Base-by-base conservation (phyloP, 73 alveolate species). In the Paraurostyla sp. region DNA sequence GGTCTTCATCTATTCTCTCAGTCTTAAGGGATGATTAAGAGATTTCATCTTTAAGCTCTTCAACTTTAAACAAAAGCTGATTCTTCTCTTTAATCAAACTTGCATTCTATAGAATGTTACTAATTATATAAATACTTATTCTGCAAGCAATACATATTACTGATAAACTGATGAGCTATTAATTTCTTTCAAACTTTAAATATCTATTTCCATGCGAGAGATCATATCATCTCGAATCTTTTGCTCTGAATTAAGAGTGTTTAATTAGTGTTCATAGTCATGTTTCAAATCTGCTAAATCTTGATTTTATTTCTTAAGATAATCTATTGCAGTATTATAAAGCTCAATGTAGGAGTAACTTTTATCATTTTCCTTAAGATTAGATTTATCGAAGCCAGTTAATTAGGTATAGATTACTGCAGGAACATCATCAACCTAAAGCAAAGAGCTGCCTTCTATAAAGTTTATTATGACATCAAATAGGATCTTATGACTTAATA, bases 191-290 rank as follows among this genome's bases (percentile, higher is more conserved):
- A 65, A 38, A 65, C 82, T 65, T 40, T 65, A 38, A 16, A 65
- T 65, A 22, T 65, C 82, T 3, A 65, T 38, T 40, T 65, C 82
- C 82, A 65, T 65, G 15, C 82, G 35, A 0, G 82, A 65, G 1
- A 65, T 65, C 82, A 65, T 65, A 38, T 65, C 82, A 65, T 65
- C 82, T 38, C 82, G 9, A 6, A 65, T 65, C 46, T 65, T 65
- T 35, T 38, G 35, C 41, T 65, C 82, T 35, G 6, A 18, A 65
- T 65, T 65, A 32, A 65, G 58, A 18, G 7, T 3, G 23, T 40
- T 33, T 2, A 65, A 38, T 65, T 65, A 65, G 23, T 65, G 82
- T 15, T 65, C 82, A 7, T 18, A 16, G 7, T 40, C 9, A 36
- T 65, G 56, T 40, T 65, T 65, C 9, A 38, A 1, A 18, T 65